Evolutionary conservation across 116 monocot species (phyloP), one percentile per base, ranked within the genome.

Genomic region (Posidonia oceanica): DNA sequence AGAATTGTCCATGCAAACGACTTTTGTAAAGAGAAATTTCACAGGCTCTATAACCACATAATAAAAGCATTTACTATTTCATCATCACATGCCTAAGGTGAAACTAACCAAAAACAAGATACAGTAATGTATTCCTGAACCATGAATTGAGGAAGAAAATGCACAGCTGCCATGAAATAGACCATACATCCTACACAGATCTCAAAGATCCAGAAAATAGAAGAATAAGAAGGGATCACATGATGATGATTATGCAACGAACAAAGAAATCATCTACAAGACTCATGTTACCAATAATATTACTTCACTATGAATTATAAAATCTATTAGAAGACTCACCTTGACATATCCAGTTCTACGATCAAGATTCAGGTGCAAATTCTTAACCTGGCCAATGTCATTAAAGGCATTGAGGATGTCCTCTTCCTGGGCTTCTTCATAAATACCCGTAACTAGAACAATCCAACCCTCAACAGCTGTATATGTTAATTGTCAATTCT

Each of bases 391-490:
- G 12, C 94, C 94, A 79, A 74, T 85, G 61, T 94, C 90, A 73
- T 88, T 74, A 72, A 94, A 94, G 69, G 82, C 77, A 78, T 88
- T 94, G 69, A 86, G 84, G 36, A 94, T 76, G 59, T 94, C 94
- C 51, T 94, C 94, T 83, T 94, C 94, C 60, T 90, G 94, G 14
- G 94, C 91, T 63, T 94, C 94, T 72, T 94, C 94, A 79, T 94
- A 85, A 66, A 94, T 84, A 76, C 94, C 94, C 74, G 91, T 94
- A 40, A 84, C 94, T 37, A 94, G 52, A 20, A 91, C 52, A 68
- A 94, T 94, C 90, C 91, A 94, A 21, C 94, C 94, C 67, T 94
- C 91, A 39, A 94, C 80, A 5, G 94, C 94, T 94, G 75, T 15
- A 76, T 4, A 44, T 29, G 1, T 0, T 29, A 29, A 29, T 29